Conservation (phyloP, 73 alveolate species). For the Paramecium primaurelia region DNA sequence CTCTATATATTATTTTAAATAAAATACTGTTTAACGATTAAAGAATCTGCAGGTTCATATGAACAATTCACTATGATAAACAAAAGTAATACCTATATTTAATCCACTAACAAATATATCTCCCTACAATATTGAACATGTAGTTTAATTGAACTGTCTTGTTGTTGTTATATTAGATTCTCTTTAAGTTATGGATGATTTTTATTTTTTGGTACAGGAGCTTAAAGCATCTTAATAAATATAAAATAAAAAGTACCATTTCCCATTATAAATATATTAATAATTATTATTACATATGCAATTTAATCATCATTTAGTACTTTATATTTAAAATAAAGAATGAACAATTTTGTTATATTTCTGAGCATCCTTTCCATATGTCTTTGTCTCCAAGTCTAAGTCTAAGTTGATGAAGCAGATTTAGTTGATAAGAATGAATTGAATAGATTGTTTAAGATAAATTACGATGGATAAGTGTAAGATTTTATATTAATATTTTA, state of each 20-base stretch:
- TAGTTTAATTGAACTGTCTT: not conserved
- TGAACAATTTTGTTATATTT: not conserved
- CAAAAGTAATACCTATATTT: not conserved
- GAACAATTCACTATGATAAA: not conserved
- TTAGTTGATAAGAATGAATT: not conserved
- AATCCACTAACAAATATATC: not conserved
- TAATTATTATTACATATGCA: not conserved
- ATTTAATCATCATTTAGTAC: not conserved
- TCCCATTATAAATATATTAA: constrained; percentile 19
- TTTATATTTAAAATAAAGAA: not conserved
- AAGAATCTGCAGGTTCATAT: constrained; percentile 3
- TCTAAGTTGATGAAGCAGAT: not conserved
- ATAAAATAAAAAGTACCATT: not conserved
- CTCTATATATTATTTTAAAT: not conserved
- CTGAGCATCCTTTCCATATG: not conserved
- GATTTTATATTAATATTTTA: not conserved
- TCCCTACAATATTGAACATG: not conserved
- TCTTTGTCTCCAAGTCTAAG: not conserved
- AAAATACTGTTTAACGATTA: not conserved
- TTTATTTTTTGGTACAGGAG: not conserved
- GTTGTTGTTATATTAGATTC: not conserved
- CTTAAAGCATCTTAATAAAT: not conserved
- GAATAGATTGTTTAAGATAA: not conserved
- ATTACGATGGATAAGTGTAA: not conserved
- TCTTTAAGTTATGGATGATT: not conserved